Percentiles rank a stretch among this genome's conserved stretches.
Evolutionary conservation across 352 stramenopile genomes (phyloP).

Genomic region (Phytophthora quininea): DNA sequence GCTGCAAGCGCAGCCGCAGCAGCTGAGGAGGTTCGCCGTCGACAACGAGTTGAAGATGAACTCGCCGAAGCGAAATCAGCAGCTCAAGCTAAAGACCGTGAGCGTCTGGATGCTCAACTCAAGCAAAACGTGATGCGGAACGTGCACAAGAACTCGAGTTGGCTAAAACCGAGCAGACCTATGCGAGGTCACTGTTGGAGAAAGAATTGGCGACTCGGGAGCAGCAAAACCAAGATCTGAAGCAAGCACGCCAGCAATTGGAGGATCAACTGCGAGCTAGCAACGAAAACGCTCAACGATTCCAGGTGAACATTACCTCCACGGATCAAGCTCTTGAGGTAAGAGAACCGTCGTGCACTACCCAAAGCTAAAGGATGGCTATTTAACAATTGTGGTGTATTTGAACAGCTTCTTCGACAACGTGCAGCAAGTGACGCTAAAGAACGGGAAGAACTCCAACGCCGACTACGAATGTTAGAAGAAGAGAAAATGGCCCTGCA

Average conservation of each 20-base stretch:
- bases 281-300: constrained; percentile 33
- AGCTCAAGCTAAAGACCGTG: constrained; percentile 32
- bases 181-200: constrained; percentile 33
- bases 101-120: constrained; percentile 34
- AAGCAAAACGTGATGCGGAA: constrained; percentile 33
- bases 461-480: constrained; percentile 50
- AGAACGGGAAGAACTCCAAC: constrained; percentile 64
- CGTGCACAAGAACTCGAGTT: constrained; percentile 29
- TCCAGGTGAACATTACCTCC: constrained; percentile 39
- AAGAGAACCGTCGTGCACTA: neutral
- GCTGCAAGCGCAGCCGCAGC: constrained; percentile 32
- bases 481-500: constrained; percentile 66
- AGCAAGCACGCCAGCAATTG: constrained; percentile 31
- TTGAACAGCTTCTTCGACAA: constrained; percentile 50
- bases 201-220: constrained; percentile 28
- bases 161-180: constrained; percentile 22
- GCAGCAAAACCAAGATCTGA: constrained; percentile 45
- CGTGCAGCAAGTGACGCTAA: constrained; percentile 49
- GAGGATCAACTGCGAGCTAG: constrained; percentile 41
- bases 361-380: neutral
- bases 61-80: constrained; percentile 23
- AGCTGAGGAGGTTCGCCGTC: constrained; percentile 26
- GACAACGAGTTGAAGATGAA: constrained; percentile 26
- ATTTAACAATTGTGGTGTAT: neutral
- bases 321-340: constrained; percentile 66